Evolutionary conservation across 1,284 basidiomycete genomes (phyloP), one percentile per base, ranked within the genome.

Genomic region (Irpex lacteus): DNA sequence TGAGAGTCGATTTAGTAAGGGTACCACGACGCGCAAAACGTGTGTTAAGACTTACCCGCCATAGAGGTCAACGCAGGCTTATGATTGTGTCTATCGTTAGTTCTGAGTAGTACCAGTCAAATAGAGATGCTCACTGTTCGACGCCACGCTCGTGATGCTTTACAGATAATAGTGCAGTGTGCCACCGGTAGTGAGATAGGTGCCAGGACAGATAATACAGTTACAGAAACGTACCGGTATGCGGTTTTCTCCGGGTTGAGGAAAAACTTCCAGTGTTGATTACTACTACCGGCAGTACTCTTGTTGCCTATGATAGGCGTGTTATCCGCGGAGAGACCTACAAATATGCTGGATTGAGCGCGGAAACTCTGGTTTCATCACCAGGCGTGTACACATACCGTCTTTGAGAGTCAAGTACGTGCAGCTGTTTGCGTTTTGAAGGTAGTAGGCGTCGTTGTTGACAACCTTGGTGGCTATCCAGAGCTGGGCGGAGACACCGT

Each of bases 231-330:
- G n/a, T 18, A 60, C 59, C 26, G 40, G 26, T 54, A 54, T 21
- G 15, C 34, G 4, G 60, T 53, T n/a, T 37, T 37, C 7, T n/a
- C 26, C 13, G 8, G 9, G 50, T 54, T 61, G 34, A 21, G 34
- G 21, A 34, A 34, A 34, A 61, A 37, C 5, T 6, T n/a, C 50
- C 49, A 61, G n/a, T 55, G 32, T 37, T 61, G 60, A 32, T 26
- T 53, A 21, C 9, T 15, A 9, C 13, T 37, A n/a, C 60, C 60
- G 26, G 26, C 26, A 18, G 18, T 61, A 5, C n/a, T 11, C 18
- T 38, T 8, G 60, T 61, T 37, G 7, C 49, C 26, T 18, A 61
- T 36, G 50, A 61, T 61, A 6, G 50, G 52, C 5, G 60, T 61
- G 9, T 18, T 36, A 3, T n/a, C 60, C 15, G 32, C 32, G n/a